A percentile compares a stretch with the other conserved stretches of the same genome.
Evolutionary conservation across 108 stramenopile genomes (phyloP).

Genomic region (Pseudonitzschia delicatissima): DNA sequence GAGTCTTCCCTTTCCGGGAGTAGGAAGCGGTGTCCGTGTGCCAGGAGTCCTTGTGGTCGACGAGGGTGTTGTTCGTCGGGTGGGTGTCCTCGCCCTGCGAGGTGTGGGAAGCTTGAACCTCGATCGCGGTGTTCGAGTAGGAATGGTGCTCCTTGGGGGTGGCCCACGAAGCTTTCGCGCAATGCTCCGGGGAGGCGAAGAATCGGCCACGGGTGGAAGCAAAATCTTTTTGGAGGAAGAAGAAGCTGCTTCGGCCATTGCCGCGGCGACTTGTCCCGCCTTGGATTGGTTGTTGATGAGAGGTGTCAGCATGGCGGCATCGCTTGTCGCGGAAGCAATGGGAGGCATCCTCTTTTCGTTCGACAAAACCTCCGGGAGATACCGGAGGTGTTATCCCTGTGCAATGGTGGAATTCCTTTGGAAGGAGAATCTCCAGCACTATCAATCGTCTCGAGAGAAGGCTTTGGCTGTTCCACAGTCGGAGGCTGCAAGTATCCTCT

Average conservation of each 20-base stretch:
- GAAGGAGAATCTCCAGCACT: not conserved
- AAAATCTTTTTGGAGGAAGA: too few relatives aligned
- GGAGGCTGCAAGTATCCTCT: too few relatives aligned
- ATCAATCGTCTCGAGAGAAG: not conserved
- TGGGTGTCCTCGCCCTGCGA: conserved; percentile 1
- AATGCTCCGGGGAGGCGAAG: not conserved
- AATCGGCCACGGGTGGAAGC: too few relatives aligned
- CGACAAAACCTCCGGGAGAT: conserved; percentile 8
- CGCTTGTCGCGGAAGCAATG: not conserved
- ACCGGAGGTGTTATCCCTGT: conserved; percentile 25
- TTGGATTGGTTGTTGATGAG: not conserved
- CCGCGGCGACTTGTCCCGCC: not conserved
- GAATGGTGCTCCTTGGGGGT: not conserved
- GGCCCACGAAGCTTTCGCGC: conserved; percentile 17
- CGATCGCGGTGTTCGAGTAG: conserved; percentile 9
- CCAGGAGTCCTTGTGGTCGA: not conserved
- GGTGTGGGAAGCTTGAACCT: conserved; percentile 33
- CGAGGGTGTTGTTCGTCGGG: not conserved
- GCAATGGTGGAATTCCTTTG: not conserved
- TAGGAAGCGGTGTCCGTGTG: too few relatives aligned
- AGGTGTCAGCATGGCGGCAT: not conserved
- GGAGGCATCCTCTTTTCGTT: too few relatives aligned
- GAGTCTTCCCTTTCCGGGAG: not conserved
- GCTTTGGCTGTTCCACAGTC: not conserved
- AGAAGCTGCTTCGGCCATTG: not conserved